phyloP scores from a whole-genome alignment of 2,329 filamentous ascomycete genomes.

The Pseudocercospora pini-densiflorae region DNA sequence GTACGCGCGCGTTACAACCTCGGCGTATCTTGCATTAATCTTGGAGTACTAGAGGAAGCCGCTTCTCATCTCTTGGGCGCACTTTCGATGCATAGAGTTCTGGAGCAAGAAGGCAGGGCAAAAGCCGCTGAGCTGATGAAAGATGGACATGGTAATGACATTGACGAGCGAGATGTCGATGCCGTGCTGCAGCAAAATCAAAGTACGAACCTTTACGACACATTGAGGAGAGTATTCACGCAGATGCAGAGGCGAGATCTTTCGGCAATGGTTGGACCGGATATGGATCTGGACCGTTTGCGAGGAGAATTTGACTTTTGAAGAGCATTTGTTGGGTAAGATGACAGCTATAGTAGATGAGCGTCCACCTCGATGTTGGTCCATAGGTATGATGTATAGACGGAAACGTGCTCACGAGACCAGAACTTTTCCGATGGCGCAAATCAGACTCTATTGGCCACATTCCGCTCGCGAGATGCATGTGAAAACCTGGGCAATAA shows the following conservation, averaged over 20 bases:
- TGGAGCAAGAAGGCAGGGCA: slow-evolving; percentile 82
- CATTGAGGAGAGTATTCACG: slow-evolving; percentile 88
- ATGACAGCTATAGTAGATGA: neutral
- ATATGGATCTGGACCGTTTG: slow-evolving; percentile 90
- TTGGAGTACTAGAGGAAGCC: slow-evolving; percentile 91
- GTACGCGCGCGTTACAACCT: slow-evolving; percentile 97
- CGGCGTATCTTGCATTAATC: slow-evolving; percentile 95
- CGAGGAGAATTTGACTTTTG: slow-evolving; percentile 88
- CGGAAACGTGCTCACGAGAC: neutral
- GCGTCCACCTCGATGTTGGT: neutral
- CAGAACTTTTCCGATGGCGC: neutral
- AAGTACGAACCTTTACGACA: slow-evolving; percentile 96
- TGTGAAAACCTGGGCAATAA: neutral
- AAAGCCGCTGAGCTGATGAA: slow-evolving; percentile 80
- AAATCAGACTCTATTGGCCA: neutral
- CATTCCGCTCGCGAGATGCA: neutral
- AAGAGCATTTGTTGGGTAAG: slow-evolving; percentile 2
- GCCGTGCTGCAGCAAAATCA: slow-evolving; percentile 93
- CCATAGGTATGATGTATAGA: neutral
- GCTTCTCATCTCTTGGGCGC: slow-evolving; percentile 91
- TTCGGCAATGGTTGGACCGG: slow-evolving; percentile 82
- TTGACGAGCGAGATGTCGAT: slow-evolving; percentile 76
- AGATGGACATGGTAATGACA: slow-evolving; percentile 56
- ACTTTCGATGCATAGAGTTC: slow-evolving; percentile 92
- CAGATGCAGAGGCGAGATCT: slow-evolving; percentile 92